These are phyloP conservation scores for Quercus wislizeni DNA, from an alignment of 306 rosid species.

Conservation along the genomic window DNA sequence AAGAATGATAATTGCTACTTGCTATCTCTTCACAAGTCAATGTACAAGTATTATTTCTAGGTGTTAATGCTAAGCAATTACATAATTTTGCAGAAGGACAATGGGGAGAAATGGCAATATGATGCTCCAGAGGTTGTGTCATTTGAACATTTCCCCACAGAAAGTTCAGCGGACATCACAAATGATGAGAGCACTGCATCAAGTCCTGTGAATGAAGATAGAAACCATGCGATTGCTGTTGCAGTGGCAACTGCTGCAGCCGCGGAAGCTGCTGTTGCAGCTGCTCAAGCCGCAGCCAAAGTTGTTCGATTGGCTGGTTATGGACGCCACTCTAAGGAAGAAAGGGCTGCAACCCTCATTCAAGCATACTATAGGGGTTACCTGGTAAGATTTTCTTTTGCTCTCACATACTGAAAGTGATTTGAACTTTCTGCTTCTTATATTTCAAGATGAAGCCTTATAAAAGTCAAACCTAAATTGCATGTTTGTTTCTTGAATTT, in stretches of 20 bases:
- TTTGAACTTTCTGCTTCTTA: too few species aligned
- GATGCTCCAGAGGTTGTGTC: constrained; percentile 74
- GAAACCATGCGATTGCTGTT: constrained; percentile 67
- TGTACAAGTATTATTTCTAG: background rate
- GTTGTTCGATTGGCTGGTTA: constrained; percentile 74
- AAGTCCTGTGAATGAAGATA: constrained; percentile 47
- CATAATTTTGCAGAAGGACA: constrained; percentile 34
- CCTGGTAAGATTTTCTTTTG: constrained; percentile 48
- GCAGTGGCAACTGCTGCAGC: constrained; percentile 86
- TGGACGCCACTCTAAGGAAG: constrained; percentile 72
- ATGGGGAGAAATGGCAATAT: constrained; percentile 49
- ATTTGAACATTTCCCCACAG: constrained; percentile 71
- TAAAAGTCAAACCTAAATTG: background rate
- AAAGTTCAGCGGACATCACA: constrained; percentile 69
- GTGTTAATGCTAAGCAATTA: background rate
- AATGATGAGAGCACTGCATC: constrained; percentile 57
- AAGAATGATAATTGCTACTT: too few species aligned
- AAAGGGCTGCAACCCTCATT: constrained; percentile 76
- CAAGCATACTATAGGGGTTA: constrained; percentile 92
- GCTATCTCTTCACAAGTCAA: background rate
- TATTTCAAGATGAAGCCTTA: background rate
- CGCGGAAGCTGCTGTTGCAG: constrained; percentile 76
- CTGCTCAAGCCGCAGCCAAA: constrained; percentile 86
- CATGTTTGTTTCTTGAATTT: too few species aligned
- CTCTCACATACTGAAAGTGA: background rate